Percentiles rank a stretch among this genome's conserved stretches.
phyloP scores from a whole-genome alignment of 1,284 basidiomycete genomes.

The Melampsora occidentalis region DNA sequence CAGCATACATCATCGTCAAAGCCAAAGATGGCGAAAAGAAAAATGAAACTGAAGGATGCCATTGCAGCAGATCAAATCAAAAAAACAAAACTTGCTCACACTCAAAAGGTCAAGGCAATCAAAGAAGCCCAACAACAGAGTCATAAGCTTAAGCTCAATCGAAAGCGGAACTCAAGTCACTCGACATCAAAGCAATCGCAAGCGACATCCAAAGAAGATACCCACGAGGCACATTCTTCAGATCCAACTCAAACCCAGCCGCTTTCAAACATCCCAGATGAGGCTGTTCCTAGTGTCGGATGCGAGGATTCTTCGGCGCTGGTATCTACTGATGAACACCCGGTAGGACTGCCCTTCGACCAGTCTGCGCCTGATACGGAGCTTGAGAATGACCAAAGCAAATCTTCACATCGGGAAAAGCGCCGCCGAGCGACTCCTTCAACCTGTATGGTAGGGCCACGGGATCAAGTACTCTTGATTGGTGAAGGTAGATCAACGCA shows the following conservation, averaged over 20 bases:
- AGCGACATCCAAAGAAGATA: not conserved
- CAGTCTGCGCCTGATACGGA: not conserved
- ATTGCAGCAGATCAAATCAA: not conserved
- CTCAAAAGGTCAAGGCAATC: not conserved
- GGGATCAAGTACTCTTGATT: constrained; percentile 22
- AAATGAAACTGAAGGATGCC: not conserved
- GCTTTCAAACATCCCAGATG: not conserved
- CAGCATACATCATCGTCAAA: too few species aligned
- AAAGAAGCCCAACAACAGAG: constrained; percentile 3
- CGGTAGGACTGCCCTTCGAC: not conserved
- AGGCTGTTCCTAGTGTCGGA: not conserved
- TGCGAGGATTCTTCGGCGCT: not conserved
- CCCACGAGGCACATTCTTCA: not conserved
- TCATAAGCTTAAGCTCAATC: not conserved
- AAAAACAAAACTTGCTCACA: not conserved
- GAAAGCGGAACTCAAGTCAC: not conserved
- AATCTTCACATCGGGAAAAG: not conserved
- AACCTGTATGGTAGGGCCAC: constrained; percentile 20
- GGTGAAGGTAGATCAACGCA: constrained; percentile 23
- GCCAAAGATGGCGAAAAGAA: not conserved
- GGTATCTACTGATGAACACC: not conserved
- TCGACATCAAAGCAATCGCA: not conserved
- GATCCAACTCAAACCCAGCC: not conserved
- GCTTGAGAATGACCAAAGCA: not conserved
- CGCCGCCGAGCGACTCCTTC: not conserved